phyloP scores from a whole-genome alignment of 1,284 basidiomycete species.

The Pseudozyma pruni region DNA sequence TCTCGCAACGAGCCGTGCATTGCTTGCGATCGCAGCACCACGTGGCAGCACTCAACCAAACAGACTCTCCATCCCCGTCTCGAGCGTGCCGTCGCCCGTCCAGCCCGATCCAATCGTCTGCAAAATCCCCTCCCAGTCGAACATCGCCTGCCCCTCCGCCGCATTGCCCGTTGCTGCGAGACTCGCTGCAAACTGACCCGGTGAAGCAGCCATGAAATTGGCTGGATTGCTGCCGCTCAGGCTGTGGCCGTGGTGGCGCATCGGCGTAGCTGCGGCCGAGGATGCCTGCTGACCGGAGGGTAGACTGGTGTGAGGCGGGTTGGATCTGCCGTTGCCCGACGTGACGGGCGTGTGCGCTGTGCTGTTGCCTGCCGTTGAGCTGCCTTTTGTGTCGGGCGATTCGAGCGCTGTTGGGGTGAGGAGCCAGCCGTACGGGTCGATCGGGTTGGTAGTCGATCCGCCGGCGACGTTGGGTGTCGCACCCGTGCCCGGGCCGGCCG shows the following conservation, averaged over 20 bases:
- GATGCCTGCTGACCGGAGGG: too few relatives aligned
- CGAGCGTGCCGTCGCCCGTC: conserved; percentile 45
- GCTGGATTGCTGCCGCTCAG: conserved; percentile 8
- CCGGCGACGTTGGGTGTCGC: conserved; percentile 1
- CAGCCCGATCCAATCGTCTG: conserved; percentile 48
- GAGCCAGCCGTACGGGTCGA: conserved; percentile 50
- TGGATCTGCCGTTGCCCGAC: not conserved
- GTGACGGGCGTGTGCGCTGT: conserved; percentile 34
- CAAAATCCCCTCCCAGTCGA: conserved; percentile 49
- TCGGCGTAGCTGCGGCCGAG: conserved; percentile 5
- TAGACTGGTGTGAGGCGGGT: not conserved
- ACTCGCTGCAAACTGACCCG: conserved; percentile 15
- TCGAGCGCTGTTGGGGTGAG: conserved; percentile 40
- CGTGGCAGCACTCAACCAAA: conserved; percentile 23
- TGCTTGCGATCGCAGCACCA: too few relatives aligned
- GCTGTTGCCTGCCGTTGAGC: conserved; percentile 12
- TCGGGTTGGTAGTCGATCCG: conserved; percentile 22
- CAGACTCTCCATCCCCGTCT: conserved; percentile 46
- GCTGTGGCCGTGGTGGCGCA: conserved; percentile 20
- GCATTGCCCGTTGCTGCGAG: conserved; percentile 4
- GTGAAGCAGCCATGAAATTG: conserved; percentile 23
- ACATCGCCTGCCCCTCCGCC: conserved; percentile 27
- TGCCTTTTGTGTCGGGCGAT: conserved; percentile 29
- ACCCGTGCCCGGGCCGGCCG: conserved; percentile 3
- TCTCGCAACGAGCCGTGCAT: too few relatives aligned